Evolutionary conservation across 2,329 filamentous ascomycete species (phyloP).

Genomic region (Sarocladium brachiariae): DNA sequence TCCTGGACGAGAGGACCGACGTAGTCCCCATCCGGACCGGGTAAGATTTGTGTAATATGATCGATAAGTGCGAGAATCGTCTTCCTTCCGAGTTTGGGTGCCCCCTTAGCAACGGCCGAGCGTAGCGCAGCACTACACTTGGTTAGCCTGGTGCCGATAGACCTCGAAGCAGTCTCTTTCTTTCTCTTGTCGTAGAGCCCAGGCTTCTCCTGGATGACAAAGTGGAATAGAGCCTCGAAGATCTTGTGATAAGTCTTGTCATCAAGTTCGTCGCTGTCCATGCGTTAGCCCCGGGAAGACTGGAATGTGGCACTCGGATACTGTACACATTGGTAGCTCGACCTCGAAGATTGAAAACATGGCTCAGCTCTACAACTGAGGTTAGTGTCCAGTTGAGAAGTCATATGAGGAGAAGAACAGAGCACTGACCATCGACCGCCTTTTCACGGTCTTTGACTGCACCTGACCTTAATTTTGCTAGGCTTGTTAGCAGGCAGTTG

Average conservation of each 20-base stretch:
- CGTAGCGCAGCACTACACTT: slow-evolving; percentile 67
- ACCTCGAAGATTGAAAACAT: slow-evolving; percentile 22
- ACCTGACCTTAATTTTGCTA: slow-evolving; percentile 28
- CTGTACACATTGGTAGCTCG: slow-evolving; percentile 30
- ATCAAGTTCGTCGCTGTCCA: slow-evolving; percentile 39
- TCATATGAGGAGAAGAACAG: not conserved
- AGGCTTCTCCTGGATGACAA: slow-evolving; percentile 60
- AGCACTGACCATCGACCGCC: slow-evolving; percentile 32
- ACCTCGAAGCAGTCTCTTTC: slow-evolving; percentile 36
- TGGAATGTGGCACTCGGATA: not conserved
- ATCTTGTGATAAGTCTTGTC: slow-evolving; percentile 78
- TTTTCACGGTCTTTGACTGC: slow-evolving; percentile 31
- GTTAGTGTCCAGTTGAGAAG: not conserved
- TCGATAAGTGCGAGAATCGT: slow-evolving; percentile 73
- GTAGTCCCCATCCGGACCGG: slow-evolving; percentile 51
- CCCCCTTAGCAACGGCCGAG: slow-evolving; percentile 62
- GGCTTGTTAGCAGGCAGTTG: slow-evolving; percentile 11
- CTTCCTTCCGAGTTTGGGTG: slow-evolving; percentile 62
- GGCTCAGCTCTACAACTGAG: not conserved
- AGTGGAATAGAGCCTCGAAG: slow-evolving; percentile 73
- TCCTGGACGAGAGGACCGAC: slow-evolving; percentile 65
- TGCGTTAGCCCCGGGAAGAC: slow-evolving; percentile 11
- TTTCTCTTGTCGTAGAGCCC: slow-evolving; percentile 50
- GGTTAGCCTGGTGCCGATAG: slow-evolving; percentile 51
- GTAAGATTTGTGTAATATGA: slow-evolving; percentile 72